These are phyloP conservation scores for Petrea volubilis DNA, from an alignment of 257 asterid species.

Conservation along the genomic window DNA sequence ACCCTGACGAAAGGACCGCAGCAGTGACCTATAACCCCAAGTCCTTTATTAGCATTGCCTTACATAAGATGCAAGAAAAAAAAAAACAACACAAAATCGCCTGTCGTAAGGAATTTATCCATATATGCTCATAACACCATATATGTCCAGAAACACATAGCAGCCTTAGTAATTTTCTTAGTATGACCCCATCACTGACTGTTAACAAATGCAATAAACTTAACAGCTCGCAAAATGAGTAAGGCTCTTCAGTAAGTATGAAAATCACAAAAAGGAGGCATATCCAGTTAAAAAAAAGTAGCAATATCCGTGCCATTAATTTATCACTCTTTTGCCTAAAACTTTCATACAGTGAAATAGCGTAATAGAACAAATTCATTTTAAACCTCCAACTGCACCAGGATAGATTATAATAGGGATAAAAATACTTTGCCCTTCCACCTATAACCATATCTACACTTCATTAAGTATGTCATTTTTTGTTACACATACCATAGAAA, in stretches of 20 bases:
- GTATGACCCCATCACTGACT: background rate
- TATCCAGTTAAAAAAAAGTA: background rate
- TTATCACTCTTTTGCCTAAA: background rate
- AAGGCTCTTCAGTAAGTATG: background rate
- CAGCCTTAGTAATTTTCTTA: background rate
- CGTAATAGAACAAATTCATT: background rate
- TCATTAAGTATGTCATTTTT: no score
- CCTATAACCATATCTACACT: no score
- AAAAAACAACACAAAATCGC: background rate
- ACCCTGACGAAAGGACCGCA: constrained; percentile 30
- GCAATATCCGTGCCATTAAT: background rate
- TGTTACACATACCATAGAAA: no score
- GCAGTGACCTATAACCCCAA: constrained; percentile 31
- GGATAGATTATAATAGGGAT: no score
- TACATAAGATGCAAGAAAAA: background rate
- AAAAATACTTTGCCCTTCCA: no score
- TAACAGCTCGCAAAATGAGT: background rate
- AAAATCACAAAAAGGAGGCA: background rate
- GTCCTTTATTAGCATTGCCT: background rate
- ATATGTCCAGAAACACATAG: background rate
- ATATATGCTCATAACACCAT: no score
- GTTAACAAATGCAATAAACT: background rate
- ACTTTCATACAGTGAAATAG: background rate
- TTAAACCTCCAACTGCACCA: background rate
- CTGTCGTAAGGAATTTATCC: background rate